Conservation (phyloP, 2,329 filamentous ascomycete genomes). For the Penicillium sp. region DNA sequence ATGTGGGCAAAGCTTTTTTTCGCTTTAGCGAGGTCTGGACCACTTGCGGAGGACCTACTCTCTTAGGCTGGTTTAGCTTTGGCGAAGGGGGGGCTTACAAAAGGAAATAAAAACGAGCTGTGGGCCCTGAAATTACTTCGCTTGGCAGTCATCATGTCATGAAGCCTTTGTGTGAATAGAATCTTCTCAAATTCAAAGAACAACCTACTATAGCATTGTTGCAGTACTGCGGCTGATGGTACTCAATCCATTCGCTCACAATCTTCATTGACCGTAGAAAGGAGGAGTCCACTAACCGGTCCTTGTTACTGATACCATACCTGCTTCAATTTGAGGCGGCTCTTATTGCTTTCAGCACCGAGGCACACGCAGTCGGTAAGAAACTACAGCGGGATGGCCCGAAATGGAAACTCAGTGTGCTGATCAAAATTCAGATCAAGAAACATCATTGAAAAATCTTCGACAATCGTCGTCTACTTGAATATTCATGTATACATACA, state of each 20-base stretch:
- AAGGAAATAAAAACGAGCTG: not conserved
- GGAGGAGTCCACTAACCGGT: not conserved
- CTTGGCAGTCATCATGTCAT: not conserved
- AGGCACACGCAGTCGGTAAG: not conserved
- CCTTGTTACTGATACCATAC: not conserved
- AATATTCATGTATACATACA: not conserved
- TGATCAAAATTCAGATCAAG: not conserved
- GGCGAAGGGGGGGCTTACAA: not conserved
- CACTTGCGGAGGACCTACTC: conserved; percentile 16
- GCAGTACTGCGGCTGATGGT: not conserved
- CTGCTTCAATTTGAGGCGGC: not conserved
- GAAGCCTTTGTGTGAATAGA: not conserved
- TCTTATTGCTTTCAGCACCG: not conserved
- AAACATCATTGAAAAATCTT: not conserved
- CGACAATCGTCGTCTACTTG: not conserved
- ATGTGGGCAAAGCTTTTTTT: conserved; percentile 24
- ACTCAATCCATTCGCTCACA: not conserved
- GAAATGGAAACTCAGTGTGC: not conserved
- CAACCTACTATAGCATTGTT: not conserved
- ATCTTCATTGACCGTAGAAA: not conserved
- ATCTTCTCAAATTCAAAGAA: not conserved
- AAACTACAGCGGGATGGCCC: not conserved
- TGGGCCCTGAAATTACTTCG: conserved; percentile 1
- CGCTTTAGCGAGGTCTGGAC: conserved; percentile 8
- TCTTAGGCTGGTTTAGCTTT: conserved; percentile 5